Evolutionary conservation across 2,329 filamentous ascomycete genomes (phyloP), one percentile per base, ranked within the genome.

Genomic region (Penicillium sp.): DNA sequence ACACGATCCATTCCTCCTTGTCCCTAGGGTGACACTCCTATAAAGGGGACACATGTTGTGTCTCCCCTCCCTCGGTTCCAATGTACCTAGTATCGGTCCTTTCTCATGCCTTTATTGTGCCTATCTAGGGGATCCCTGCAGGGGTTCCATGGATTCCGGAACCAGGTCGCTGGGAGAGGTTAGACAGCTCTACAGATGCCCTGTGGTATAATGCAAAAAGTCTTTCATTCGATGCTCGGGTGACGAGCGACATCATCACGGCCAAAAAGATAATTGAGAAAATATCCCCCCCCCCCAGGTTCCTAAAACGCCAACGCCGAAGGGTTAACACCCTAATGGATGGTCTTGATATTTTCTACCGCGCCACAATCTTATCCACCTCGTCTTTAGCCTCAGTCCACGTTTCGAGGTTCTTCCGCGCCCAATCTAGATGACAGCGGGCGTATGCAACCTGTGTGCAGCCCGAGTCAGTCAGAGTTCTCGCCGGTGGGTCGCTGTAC

Each of bases 401-500:
- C 6, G 90, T 90, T 65, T 93, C 90, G 68, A 92, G 85, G 71
- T 88, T 92, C 72, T 93, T 92, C 73, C 87, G 89, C 3, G 92
- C 93, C 92, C 92, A 96, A 70, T 96, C 90, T 54, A 96, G 85
- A 69, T 96, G 92, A 71, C 88, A 93, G 71, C 89, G 89, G 12
- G 92, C 92, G 72, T 96, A 96, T 29, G 90, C 89, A 65, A 96
- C 84, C 92, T 96, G 63, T 26, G 42, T 15, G 15, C 31, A 46
- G 12, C 49, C 48, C 57, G 38, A 5, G 57, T 60, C 50, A 57
- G 24, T 34, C 45, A 38, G 28, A 21, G 23, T 29, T 38, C 44
- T 8, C 15, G 0, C 46, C 39, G 44, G 49, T 45, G 57, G 47
- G 33, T 29, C 7, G 33, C 28, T 6, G 46, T 56, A 29, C 50